Evolutionary conservation across 2,329 filamentous ascomycete genomes (phyloP).

Genomic region (Ceratocystis cubensis): DNA sequence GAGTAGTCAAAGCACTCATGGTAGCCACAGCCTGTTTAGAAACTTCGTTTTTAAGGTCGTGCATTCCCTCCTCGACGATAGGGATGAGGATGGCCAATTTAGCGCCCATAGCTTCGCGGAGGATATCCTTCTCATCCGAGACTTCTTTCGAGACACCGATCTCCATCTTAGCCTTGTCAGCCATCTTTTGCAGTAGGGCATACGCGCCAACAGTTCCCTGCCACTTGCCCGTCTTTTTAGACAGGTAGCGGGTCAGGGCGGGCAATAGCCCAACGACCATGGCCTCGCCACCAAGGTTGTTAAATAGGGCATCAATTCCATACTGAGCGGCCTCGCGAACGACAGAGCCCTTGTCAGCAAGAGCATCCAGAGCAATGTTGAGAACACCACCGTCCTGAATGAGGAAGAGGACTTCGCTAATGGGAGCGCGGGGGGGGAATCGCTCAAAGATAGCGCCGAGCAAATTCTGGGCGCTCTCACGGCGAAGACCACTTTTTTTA

Average conservation of each 20-base stretch:
- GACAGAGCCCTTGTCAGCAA: constrained; percentile 79
- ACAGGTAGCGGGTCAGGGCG: constrained; percentile 59
- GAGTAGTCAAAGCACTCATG: constrained; percentile 78
- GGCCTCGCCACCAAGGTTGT: constrained; percentile 65
- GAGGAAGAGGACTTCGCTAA: constrained; percentile 71
- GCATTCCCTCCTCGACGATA: constrained; percentile 84
- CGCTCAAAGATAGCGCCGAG: constrained; percentile 88
- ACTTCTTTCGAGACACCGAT: constrained; percentile 68
- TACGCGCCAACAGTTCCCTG: constrained; percentile 85
- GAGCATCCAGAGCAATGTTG: constrained; percentile 61
- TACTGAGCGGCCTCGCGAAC: constrained; percentile 90
- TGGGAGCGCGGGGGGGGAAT: constrained; percentile 62
- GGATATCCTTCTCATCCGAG: constrained; percentile 73
- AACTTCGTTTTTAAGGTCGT: constrained; percentile 83
- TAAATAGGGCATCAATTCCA: constrained; percentile 79
- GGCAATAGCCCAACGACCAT: constrained; percentile 75
- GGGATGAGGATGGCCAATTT: constrained; percentile 80
- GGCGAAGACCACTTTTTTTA: constrained; percentile 78
- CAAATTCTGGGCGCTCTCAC: constrained; percentile 90
- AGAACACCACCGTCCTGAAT: constrained; percentile 68
- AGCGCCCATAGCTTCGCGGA: constrained; percentile 82
- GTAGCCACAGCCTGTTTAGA: constrained; percentile 82
- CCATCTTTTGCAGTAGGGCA: constrained; percentile 80
- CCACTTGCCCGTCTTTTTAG: constrained; percentile 85
- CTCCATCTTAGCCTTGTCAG: constrained; percentile 81